Evolutionary conservation across 768 basidiomycete genomes (phyloP).

Genomic region (Kockovaella imperatae): DNA sequence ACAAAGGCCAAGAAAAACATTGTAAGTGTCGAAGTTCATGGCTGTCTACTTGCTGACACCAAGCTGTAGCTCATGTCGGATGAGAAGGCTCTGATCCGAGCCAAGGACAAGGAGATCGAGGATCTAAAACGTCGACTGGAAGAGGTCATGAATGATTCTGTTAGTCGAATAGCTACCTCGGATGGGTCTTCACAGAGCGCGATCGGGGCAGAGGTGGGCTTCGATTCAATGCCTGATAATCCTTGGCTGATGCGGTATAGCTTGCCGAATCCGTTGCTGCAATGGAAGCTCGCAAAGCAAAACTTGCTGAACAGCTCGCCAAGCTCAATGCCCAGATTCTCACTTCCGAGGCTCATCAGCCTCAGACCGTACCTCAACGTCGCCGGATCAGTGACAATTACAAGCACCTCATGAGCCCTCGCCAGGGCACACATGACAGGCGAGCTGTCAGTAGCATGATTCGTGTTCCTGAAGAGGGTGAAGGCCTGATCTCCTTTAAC

Average conservation of each 20-base stretch:
- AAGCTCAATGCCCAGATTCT: constrained; percentile 41
- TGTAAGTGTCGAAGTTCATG: constrained; percentile 16
- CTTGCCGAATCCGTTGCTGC: constrained; percentile 37
- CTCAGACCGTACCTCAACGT: constrained; percentile 25
- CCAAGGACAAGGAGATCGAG: constrained; percentile 44
- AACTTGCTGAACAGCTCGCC: constrained; percentile 31
- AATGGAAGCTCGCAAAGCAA: constrained; percentile 36
- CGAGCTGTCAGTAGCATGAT: constrained; percentile 37
- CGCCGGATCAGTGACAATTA: constrained; percentile 42
- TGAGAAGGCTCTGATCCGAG: constrained; percentile 40
- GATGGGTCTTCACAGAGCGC: no score
- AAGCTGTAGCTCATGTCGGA: constrained; percentile 28
- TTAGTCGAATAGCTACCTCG: no score
- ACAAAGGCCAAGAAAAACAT: constrained; percentile 44
- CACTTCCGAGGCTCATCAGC: constrained; percentile 25
- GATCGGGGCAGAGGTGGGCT: background rate
- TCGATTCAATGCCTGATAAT: background rate
- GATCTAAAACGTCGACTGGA: constrained; percentile 33
- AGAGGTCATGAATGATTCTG: constrained; percentile 7
- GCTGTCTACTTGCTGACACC: background rate
- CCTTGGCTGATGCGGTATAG: constrained; percentile 15
- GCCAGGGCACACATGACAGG: constrained; percentile 22
- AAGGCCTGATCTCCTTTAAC: background rate
- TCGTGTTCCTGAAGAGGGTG: constrained; percentile 21
- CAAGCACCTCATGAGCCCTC: constrained; percentile 15